Evolutionary conservation across 306 rosid genomes (phyloP).

Genomic region (Benincasa hispida): DNA sequence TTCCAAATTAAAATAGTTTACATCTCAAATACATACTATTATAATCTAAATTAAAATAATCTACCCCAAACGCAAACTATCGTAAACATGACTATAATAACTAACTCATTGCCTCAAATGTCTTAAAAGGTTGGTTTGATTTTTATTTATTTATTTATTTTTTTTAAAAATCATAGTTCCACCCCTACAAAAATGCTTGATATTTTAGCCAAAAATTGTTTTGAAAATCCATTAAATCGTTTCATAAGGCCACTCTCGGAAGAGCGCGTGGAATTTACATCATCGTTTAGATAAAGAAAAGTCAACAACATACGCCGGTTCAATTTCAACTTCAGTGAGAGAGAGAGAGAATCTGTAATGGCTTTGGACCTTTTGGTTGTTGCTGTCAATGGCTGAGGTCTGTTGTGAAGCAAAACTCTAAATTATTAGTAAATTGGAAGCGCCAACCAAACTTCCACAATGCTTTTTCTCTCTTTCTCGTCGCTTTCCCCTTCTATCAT

Average conservation of each 20-base stretch:
- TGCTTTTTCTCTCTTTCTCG: not conserved
- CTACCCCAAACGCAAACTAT: too few relatives aligned
- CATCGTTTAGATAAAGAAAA: not conserved
- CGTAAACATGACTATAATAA: too few relatives aligned
- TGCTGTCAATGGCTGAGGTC: not conserved
- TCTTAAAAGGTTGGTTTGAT: too few relatives aligned
- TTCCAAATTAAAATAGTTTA: too few relatives aligned
- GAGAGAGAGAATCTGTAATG: not conserved
- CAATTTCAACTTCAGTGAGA: not conserved
- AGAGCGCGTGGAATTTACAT: not conserved
- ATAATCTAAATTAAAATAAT: too few relatives aligned
- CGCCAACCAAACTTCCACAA: not conserved
- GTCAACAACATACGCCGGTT: not conserved
- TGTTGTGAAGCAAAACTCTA: not conserved
- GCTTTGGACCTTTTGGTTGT: not conserved
- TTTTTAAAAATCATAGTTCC: too few relatives aligned
- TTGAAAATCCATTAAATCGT: not conserved
- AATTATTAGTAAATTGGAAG: slow-evolving; percentile 3
- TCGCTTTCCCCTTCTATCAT: not conserved
- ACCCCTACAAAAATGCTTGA: too few relatives aligned
- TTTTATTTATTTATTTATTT: too few relatives aligned
- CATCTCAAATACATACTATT: too few relatives aligned
- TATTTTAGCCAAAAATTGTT: too few relatives aligned
- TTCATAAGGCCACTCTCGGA: not conserved
- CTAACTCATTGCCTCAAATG: too few relatives aligned